A percentile compares a stretch with the other conserved stretches of the same genome.
These are phyloP conservation scores for Ailanthus altissimus DNA, from an alignment of 345 rosid species.

Conservation along the genomic window DNA sequence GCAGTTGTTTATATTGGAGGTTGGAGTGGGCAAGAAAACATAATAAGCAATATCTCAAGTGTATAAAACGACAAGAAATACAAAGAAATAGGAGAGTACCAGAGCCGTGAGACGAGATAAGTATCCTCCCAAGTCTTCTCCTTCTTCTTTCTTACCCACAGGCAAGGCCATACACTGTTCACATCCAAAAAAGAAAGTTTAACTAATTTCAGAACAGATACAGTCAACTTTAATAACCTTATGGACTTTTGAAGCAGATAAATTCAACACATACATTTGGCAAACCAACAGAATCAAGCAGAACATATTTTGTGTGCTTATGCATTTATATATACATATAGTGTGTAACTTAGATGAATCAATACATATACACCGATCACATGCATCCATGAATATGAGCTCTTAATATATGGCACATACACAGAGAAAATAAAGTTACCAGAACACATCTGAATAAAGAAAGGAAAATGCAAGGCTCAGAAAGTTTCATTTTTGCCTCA, in stretches of 20 bases:
- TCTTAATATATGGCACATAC: background rate
- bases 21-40: background rate
- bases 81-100: conserved; percentile 39
- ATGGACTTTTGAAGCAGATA: background rate
- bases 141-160: conserved; percentile 45
- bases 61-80: conserved; percentile 6
- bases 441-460: background rate
- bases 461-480: background rate
- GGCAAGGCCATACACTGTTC: conserved; percentile 71
- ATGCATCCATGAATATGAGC: background rate
- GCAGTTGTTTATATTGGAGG: conserved; percentile 16
- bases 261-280: background rate
- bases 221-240: background rate
- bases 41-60: background rate
- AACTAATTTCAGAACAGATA: background rate
- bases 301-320: background rate
- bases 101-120: conserved; percentile 56
- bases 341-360: background rate
- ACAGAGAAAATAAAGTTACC: background rate
- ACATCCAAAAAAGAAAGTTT: conserved; percentile 16
- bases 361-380: background rate
- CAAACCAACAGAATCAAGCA: background rate
- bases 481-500: background rate
- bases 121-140: conserved; percentile 60
- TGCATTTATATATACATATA: background rate